These are phyloP conservation scores for Naganishia vishniacii DNA, from an alignment of 768 basidiomycete species.

Conservation along the genomic window DNA sequence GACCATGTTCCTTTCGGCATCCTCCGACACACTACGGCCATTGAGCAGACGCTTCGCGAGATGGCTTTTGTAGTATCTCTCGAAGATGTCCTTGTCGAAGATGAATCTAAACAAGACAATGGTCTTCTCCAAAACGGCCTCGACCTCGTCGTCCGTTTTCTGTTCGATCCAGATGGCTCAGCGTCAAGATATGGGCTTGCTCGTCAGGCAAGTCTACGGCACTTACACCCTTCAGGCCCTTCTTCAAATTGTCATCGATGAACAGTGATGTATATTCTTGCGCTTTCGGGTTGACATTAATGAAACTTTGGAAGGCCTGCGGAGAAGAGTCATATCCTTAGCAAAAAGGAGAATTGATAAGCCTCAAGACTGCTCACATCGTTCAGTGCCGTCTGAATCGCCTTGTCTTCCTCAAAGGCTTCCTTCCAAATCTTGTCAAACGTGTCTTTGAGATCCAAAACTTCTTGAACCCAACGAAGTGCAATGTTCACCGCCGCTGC, in stretches of 20 bases:
- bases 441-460: constrained; percentile 83
- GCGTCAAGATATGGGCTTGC: neutral
- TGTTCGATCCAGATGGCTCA: constrained; percentile 43
- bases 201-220: neutral
- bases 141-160: constrained; percentile 94
- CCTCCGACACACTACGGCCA: constrained; percentile 85
- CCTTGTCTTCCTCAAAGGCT: constrained; percentile 67
- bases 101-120: constrained; percentile 92
- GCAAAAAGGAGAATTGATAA: neutral
- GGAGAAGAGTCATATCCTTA: neutral
- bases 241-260: constrained; percentile 92
- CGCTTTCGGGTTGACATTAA: constrained; percentile 78
- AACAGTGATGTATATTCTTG: constrained; percentile 94
- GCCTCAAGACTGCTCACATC: constrained; percentile 55
- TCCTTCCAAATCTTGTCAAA: constrained; percentile 70
- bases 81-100: constrained; percentile 93
- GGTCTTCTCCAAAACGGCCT: constrained; percentile 83
- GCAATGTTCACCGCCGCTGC: constrained; percentile 57
- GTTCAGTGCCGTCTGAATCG: constrained; percentile 72
- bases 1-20: constrained; percentile 95
- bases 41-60: constrained; percentile 85
- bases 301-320: constrained; percentile 86
- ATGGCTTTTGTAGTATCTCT: constrained; percentile 94
- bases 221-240: constrained; percentile 86
- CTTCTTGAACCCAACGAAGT: constrained; percentile 86